Evolutionary conservation across 768 basidiomycete genomes (phyloP), one percentile per base, ranked within the genome.

Genomic region (Psilocybe cyanescens): DNA sequence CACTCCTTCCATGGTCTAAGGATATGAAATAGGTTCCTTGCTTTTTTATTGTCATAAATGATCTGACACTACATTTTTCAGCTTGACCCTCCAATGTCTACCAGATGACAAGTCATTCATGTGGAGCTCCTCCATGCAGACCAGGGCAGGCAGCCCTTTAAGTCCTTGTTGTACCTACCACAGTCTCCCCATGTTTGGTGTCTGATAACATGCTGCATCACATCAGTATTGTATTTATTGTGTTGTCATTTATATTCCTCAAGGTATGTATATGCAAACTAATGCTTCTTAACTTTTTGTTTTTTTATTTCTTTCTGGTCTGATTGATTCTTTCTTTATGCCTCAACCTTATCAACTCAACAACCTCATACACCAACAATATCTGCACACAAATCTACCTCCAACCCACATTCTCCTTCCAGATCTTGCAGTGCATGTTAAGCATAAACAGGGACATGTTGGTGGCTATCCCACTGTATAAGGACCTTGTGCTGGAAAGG

Each of bases 231-330:
- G 19, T 19, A 29, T 37, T 56, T 49, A 64, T 60, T 50, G 65
- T 56, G 53, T 14, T 19, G 92, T 94, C 14, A 73, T 96, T 16
- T 97, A 95, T 71, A 83, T 95, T 28, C 94, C 95, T 3, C 81
- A 89, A 75, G 86, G 92, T 92, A 33, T 51, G 81, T 73, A 9
- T 12, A 28, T 14, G 7, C 33, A 7, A 29, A 11, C 19, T 4
- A 33, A n/a, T 24, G 24, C 24, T 24, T 24, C 24, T 24, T 24
- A 24, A 24, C 28, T n/a, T 8, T 8, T 14, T 16, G 7, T 8
- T 14, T 19, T 19, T 11, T 45, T 16, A 24, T 24, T 47, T 37
- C 17, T 14, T 46, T 5, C 28, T 24, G 24, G 24, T 24, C 24
- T 24, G 24, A 24, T 24, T 24, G 24, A 24, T 24, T 24, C 2